Conservation (phyloP, 345 rosid genomes). For the Citrus hindsii region DNA sequence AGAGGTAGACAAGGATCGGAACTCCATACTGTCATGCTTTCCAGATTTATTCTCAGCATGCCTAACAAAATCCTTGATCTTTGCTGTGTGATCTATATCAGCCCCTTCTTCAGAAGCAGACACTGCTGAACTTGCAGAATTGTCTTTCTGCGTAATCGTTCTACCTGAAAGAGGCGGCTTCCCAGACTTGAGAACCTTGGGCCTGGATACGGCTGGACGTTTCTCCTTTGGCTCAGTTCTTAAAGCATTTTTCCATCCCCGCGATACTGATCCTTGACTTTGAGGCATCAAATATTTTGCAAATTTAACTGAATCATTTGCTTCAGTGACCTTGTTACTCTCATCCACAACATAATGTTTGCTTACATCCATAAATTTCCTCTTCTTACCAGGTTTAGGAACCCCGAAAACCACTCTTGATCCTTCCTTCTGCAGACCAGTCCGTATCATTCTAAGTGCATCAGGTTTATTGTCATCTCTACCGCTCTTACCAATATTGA, state of each 20-base stretch:
- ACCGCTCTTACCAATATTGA: conserved; percentile 67
- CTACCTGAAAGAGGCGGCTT: conserved; percentile 50
- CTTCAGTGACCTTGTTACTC: conserved; percentile 37
- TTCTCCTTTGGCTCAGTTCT: conserved; percentile 59
- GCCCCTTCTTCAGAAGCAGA: conserved; percentile 35
- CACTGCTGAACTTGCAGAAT: conserved; percentile 24
- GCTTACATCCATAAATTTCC: conserved; percentile 99
- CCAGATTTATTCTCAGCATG: conserved; percentile 39
- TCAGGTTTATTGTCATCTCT: conserved; percentile 48
- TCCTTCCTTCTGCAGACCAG: conserved; percentile 85
- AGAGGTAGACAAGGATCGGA: conserved; percentile 37
- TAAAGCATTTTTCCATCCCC: conserved; percentile 54
- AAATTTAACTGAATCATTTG: conserved; percentile 62
- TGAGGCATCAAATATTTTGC: conserved; percentile 65
- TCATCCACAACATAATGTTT: conserved; percentile 72
- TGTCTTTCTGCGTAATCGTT: conserved; percentile 44
- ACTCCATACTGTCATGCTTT: conserved; percentile 32
- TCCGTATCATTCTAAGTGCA: conserved; percentile 53
- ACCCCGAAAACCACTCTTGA: conserved; percentile 77
- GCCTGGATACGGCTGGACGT: conserved; percentile 43
- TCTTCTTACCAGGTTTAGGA: conserved; percentile 97
- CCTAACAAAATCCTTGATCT: conserved; percentile 37
- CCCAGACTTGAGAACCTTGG: conserved; percentile 55
- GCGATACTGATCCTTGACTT: conserved; percentile 55
- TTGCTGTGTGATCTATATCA: conserved; percentile 32